A percentile compares a stretch with the other conserved stretches of the same genome.
Evolutionary conservation across 2,329 filamentous ascomycete genomes (phyloP).

Genomic region (Sporothrix globosa): DNA sequence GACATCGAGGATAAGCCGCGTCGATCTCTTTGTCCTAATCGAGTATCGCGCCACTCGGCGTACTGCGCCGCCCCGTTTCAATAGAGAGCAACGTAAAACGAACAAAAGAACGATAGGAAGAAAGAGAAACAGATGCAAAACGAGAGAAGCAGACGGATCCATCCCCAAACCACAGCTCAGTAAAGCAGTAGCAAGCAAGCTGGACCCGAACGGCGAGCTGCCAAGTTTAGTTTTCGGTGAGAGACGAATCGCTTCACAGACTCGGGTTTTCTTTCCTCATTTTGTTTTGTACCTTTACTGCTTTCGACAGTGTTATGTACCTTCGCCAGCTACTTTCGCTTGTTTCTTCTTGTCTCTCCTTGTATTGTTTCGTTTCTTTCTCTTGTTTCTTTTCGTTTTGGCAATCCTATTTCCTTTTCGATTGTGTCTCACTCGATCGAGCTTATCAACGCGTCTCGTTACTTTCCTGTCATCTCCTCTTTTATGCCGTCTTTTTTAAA

Average conservation of each 20-base stretch:
- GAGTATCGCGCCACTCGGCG: no score
- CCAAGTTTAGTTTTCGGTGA: no score
- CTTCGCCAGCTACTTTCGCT: constrained; percentile 12
- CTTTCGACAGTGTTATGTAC: background rate
- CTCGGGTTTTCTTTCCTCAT: background rate
- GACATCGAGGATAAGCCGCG: no score
- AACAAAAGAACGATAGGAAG: background rate
- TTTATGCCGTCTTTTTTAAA: background rate
- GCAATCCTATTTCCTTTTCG: background rate
- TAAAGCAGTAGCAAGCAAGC: background rate
- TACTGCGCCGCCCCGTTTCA: no score
- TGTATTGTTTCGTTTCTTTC: background rate
- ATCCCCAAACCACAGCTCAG: background rate
- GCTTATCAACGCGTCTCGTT: background rate
- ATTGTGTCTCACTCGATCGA: background rate
- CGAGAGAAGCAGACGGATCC: background rate
- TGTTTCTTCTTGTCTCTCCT: constrained; percentile 1
- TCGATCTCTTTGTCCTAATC: no score
- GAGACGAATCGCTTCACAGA: no score
- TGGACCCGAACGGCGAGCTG: background rate
- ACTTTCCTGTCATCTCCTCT: background rate
- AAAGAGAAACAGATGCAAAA: background rate
- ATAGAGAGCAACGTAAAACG: background rate
- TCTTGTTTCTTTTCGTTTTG: background rate
- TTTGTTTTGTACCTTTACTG: constrained; percentile 1